Evolutionary conservation across 495 filamentous ascomycete genomes (phyloP).

Genomic region (Hypoxylon rickii): DNA sequence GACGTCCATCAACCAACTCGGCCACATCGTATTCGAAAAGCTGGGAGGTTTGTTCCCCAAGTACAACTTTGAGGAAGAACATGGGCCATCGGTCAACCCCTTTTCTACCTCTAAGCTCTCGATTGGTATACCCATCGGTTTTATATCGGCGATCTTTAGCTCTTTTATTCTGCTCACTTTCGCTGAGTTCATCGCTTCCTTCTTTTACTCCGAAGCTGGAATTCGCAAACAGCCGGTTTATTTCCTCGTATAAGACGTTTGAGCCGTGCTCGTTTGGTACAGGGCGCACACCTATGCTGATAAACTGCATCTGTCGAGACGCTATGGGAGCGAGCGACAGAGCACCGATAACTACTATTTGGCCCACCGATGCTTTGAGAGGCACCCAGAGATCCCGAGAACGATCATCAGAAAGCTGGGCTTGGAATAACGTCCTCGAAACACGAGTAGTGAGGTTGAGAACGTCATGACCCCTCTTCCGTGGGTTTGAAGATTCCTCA

Average conservation of each 20-base stretch:
- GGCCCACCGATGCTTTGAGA: conserved; percentile 64
- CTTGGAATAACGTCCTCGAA: conserved; percentile 65
- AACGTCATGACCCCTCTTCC: conserved; percentile 11
- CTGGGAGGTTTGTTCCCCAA: conserved; percentile 27
- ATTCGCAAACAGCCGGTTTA: conserved; percentile 75
- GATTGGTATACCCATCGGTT: conserved; percentile 56
- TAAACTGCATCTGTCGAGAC: conserved; percentile 75
- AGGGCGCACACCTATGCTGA: conserved; percentile 72
- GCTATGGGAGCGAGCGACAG: conserved; percentile 72
- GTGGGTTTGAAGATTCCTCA: conserved; percentile 7
- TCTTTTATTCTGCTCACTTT: conserved; percentile 42
- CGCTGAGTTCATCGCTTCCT: conserved; percentile 40
- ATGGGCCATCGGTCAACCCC: conserved; percentile 85
- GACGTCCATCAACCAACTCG: conserved; percentile 44
- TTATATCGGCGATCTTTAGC: conserved; percentile 49
- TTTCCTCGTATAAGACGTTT: conserved; percentile 74
- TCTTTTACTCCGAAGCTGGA: conserved; percentile 78
- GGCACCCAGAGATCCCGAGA: conserved; percentile 65
- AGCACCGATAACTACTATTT: conserved; percentile 65
- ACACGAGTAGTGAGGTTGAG: conserved; percentile 42
- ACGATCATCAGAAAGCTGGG: conserved; percentile 59
- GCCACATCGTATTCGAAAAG: conserved; percentile 33
- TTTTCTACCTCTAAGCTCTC: conserved; percentile 64
- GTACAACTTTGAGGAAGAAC: conserved; percentile 79
- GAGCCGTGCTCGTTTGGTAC: conserved; percentile 56